These are phyloP conservation scores for Macadamia tetraphylla DNA, from an alignment of 164 flowering plant genomes.

Conservation along the genomic window DNA sequence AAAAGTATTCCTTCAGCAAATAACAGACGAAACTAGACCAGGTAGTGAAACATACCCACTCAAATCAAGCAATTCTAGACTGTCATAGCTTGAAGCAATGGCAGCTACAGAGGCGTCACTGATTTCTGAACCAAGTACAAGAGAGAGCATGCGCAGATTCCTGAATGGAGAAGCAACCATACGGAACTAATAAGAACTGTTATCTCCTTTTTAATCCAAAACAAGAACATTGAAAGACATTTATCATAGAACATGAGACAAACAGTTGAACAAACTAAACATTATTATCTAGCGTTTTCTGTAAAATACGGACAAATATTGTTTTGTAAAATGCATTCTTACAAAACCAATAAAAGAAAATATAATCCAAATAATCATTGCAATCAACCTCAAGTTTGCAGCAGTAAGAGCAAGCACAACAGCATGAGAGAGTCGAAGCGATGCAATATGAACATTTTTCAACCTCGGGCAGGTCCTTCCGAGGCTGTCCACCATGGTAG, in stretches of 20 bases:
- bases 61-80: slow-evolving; percentile 79
- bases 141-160: slow-evolving; percentile 87
- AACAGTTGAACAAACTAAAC: not conserved
- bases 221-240: not conserved
- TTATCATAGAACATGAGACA: not conserved
- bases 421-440: slow-evolving; percentile 65
- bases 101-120: slow-evolving; percentile 99
- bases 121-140: slow-evolving; percentile 85
- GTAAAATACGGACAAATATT: not conserved
- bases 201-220: not conserved
- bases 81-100: slow-evolving; percentile 71
- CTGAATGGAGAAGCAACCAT: slow-evolving; percentile 27
- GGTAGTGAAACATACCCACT: slow-evolving; percentile 67
- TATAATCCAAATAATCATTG: not conserved
- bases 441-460: slow-evolving; percentile 84
- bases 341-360: not conserved
- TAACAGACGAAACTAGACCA: not conserved
- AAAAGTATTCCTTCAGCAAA: too few species aligned
- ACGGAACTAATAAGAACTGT: not conserved
- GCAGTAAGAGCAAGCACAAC: slow-evolving; percentile 82
- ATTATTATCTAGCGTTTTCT: not conserved
- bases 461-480: slow-evolving; percentile 77
- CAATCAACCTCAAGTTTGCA: slow-evolving; percentile 67
- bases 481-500: slow-evolving; percentile 48
- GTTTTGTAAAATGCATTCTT: not conserved